phyloP scores from a whole-genome alignment of 2,329 filamentous ascomycete genomes.

The Venturia effusa region DNA sequence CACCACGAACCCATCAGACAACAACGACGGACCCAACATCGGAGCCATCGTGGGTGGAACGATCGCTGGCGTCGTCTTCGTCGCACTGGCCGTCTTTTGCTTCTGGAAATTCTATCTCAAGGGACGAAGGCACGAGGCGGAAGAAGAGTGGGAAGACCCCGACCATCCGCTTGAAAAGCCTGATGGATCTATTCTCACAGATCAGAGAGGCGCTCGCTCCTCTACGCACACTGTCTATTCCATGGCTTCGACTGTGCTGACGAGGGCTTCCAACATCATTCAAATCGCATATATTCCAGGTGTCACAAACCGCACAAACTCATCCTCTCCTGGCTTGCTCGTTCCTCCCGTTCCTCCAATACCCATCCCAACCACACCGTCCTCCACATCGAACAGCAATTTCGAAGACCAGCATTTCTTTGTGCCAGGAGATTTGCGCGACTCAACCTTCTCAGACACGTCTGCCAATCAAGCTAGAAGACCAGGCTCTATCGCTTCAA shows the following conservation, averaged over 20 bases:
- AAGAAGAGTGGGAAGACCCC: constrained; percentile 45
- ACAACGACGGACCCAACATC: constrained; percentile 46
- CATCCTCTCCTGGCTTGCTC: constrained; percentile 60
- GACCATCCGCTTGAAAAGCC: constrained; percentile 47
- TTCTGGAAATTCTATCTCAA: constrained; percentile 85
- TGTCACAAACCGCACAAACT: constrained; percentile 82
- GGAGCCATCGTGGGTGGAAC: constrained; percentile 90
- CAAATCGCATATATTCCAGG: constrained; percentile 98
- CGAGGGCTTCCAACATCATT: constrained; percentile 95
- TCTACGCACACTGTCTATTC: constrained; percentile 82
- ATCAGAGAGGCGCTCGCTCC: constrained; percentile 50
- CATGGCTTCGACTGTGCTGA: constrained; percentile 89
- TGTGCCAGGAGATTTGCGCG: constrained; percentile 77
- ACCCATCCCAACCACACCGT: constrained; percentile 48
- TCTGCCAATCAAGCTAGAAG: constrained; percentile 39
- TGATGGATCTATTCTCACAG: constrained; percentile 45
- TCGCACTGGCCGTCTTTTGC: constrained; percentile 66
- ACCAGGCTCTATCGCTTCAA: constrained; percentile 34
- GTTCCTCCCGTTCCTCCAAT: constrained; percentile 93
- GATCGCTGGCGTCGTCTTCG: constrained; percentile 66
- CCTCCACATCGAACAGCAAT: constrained; percentile 46
- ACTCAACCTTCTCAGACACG: constrained; percentile 78
- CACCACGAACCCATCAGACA: constrained; percentile 19
- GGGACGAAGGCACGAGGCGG: constrained; percentile 53
- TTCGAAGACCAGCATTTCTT: constrained; percentile 81